Conservation (phyloP, 2,329 filamentous ascomycete species). For the Venturia carpophila region DNA sequence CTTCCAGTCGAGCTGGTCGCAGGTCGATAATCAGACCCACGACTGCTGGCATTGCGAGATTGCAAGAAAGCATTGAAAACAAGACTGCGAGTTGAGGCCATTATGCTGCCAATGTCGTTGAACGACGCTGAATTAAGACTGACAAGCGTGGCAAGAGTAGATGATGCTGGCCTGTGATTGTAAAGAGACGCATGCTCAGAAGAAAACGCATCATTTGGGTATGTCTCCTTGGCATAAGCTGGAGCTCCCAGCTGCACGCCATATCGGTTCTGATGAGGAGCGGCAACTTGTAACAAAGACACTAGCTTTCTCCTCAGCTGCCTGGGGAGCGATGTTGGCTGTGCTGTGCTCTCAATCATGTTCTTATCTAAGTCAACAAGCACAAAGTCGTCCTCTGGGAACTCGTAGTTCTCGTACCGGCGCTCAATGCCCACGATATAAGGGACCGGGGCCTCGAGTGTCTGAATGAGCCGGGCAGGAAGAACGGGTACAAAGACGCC, state of each 20-base stretch:
- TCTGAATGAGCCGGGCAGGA: slow-evolving; percentile 78
- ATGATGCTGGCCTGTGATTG: slow-evolving; percentile 59
- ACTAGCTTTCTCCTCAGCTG: slow-evolving; percentile 86
- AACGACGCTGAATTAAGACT: slow-evolving; percentile 85
- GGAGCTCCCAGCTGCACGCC: slow-evolving; percentile 85
- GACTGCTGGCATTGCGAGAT: slow-evolving; percentile 56
- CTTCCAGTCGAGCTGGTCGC: slow-evolving; percentile 50
- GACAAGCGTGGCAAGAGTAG: slow-evolving; percentile 76
- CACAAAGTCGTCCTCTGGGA: slow-evolving; percentile 93
- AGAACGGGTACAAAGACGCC: slow-evolving; percentile 91
- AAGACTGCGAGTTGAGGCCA: slow-evolving; percentile 48
- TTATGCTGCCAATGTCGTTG: slow-evolving; percentile 52
- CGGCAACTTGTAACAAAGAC: slow-evolving; percentile 79
- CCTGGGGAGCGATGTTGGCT: slow-evolving; percentile 71
- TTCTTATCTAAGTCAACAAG: slow-evolving; percentile 90
- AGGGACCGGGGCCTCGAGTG: slow-evolving; percentile 87
- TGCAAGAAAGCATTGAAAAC: slow-evolving; percentile 90
- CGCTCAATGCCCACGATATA: slow-evolving; percentile 96
- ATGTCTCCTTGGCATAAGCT: slow-evolving; percentile 86
- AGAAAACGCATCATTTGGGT: slow-evolving; percentile 81
- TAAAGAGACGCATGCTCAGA: slow-evolving; percentile 80
- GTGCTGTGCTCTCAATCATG: slow-evolving; percentile 73
- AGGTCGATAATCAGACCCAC: slow-evolving; percentile 19
- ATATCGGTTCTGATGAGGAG: slow-evolving; percentile 79
- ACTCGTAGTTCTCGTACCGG: slow-evolving; percentile 74